Conservation (phyloP, 768 basidiomycete genomes). For the Leccinum pellstonianum region DNA sequence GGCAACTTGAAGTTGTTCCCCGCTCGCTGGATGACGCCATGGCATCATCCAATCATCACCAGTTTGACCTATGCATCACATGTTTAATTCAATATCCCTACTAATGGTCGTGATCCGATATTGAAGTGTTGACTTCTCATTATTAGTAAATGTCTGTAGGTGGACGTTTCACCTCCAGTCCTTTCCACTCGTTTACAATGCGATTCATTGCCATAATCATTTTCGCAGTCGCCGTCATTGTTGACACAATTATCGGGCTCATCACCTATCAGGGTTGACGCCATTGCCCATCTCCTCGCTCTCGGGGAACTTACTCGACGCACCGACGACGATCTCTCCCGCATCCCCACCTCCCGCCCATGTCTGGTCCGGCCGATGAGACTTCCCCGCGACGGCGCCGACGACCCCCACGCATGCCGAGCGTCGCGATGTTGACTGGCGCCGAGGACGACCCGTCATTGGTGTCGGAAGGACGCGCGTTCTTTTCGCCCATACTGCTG, state of each 20-base stretch:
- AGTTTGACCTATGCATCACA: too few relatives aligned
- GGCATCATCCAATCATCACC: too few relatives aligned
- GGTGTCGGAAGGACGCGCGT: background rate
- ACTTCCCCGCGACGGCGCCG: background rate
- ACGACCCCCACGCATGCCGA: constrained; percentile 12
- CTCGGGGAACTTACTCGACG: constrained; percentile 11
- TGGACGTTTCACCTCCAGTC: too few relatives aligned
- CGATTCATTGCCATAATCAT: too few relatives aligned
- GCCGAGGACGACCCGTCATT: background rate
- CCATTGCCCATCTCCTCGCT: constrained; percentile 23
- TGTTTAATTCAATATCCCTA: too few relatives aligned
- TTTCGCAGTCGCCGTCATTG: too few relatives aligned
- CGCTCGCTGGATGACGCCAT: too few relatives aligned
- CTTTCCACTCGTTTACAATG: too few relatives aligned
- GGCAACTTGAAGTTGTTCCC: too few relatives aligned
- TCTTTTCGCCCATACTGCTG: constrained; percentile 23
- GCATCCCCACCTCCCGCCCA: background rate
- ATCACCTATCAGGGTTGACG: constrained; percentile 14
- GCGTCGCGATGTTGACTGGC: constrained; percentile 19
- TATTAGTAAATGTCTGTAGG: too few relatives aligned
- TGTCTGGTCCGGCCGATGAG: background rate
- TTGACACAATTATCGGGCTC: background rate
- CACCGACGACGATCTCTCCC: constrained; percentile 6
- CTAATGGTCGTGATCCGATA: too few relatives aligned
- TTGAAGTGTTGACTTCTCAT: too few relatives aligned